These are phyloP conservation scores for Kwoniella sp. DNA, from an alignment of 768 basidiomycete genomes.

Conservation along the genomic window DNA sequence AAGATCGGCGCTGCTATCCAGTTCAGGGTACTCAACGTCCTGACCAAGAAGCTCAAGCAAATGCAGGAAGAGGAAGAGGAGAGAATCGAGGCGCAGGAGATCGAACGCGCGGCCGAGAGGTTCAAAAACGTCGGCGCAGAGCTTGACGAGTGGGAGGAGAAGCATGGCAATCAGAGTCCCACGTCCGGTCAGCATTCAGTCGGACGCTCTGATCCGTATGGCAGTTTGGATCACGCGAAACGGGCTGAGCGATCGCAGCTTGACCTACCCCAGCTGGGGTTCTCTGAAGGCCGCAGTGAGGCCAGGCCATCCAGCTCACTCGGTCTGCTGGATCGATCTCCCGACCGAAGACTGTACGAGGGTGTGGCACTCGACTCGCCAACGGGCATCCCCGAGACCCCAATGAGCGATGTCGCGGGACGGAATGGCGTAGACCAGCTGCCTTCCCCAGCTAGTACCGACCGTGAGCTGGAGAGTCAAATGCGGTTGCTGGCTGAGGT, in stretches of 20 bases:
- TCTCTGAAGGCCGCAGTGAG: slow-evolving; percentile 7
- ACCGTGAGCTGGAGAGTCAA: slow-evolving; percentile 36
- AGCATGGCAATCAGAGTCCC: slow-evolving; percentile 61
- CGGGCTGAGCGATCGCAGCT: slow-evolving; percentile 3
- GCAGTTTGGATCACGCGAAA: neutral
- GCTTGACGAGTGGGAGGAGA: slow-evolving; percentile 78
- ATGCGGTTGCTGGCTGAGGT: slow-evolving; percentile 48
- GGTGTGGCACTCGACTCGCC: slow-evolving; percentile 14
- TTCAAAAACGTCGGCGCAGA: slow-evolving; percentile 65
- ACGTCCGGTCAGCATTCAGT: slow-evolving; percentile 9
- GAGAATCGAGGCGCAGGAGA: slow-evolving; percentile 69
- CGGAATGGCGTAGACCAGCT: slow-evolving; percentile 12
- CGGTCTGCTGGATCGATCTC: slow-evolving; percentile 18
- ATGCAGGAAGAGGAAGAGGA: slow-evolving; percentile 66
- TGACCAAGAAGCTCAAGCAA: slow-evolving; percentile 67
- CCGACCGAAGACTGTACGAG: slow-evolving; percentile 14
- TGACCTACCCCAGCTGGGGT: slow-evolving; percentile 26
- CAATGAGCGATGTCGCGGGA: neutral
- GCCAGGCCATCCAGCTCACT: slow-evolving; percentile 15
- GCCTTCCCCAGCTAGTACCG: neutral
- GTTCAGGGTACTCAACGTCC: slow-evolving; percentile 73
- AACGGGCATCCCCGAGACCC: neutral
- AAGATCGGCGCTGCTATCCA: slow-evolving; percentile 82
- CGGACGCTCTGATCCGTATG: slow-evolving; percentile 2
- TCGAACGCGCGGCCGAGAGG: slow-evolving; percentile 66